Percentiles rank a stretch among this genome's conserved stretches.
Evolutionary conservation across 2,329 filamentous ascomycete genomes (phyloP).

Genomic region (Grosmannia penicillata): DNA sequence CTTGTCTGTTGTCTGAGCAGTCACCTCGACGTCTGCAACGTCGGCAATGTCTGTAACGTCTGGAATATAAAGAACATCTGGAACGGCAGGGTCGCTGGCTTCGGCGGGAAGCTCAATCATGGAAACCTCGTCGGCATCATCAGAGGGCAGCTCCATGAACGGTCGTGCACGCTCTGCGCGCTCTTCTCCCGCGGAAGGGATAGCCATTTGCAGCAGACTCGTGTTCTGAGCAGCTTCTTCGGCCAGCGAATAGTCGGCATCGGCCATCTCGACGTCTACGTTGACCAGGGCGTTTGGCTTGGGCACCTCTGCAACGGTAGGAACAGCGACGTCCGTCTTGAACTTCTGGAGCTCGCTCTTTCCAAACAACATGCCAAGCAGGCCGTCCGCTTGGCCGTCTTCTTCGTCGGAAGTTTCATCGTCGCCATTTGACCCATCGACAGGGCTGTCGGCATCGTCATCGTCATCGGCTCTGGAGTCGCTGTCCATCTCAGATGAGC

Average conservation of each 20-base stretch:
- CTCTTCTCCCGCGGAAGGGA: too few relatives aligned
- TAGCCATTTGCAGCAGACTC: too few relatives aligned
- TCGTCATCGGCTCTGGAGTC: constrained; percentile 22
- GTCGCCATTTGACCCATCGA: constrained; percentile 29
- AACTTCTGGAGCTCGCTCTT: constrained; percentile 42
- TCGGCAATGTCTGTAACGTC: constrained; percentile 11
- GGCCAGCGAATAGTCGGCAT: constrained; percentile 9
- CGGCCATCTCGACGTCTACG: constrained; percentile 21
- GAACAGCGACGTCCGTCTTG: too few relatives aligned
- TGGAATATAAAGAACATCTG: too few relatives aligned
- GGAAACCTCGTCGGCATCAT: constrained; percentile 9
- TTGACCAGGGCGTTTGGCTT: background rate
- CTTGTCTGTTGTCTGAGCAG: constrained; percentile 12
- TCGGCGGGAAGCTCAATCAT: constrained; percentile 13
- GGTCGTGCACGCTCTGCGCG: too few relatives aligned
- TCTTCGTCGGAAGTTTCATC: constrained; percentile 17
- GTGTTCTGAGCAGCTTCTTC: too few relatives aligned
- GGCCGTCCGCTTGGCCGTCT: constrained; percentile 27
- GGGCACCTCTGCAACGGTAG: too few relatives aligned
- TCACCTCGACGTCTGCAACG: too few relatives aligned
- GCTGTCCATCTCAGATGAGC: constrained; percentile 39
- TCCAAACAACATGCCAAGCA: constrained; percentile 43
- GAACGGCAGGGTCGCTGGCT: constrained; percentile 4
- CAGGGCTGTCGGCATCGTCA: constrained; percentile 25
- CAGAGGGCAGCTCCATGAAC: background rate